These are phyloP conservation scores for Arctium minus DNA, from an alignment of 129 eudicot genomes.

Conservation along the genomic window DNA sequence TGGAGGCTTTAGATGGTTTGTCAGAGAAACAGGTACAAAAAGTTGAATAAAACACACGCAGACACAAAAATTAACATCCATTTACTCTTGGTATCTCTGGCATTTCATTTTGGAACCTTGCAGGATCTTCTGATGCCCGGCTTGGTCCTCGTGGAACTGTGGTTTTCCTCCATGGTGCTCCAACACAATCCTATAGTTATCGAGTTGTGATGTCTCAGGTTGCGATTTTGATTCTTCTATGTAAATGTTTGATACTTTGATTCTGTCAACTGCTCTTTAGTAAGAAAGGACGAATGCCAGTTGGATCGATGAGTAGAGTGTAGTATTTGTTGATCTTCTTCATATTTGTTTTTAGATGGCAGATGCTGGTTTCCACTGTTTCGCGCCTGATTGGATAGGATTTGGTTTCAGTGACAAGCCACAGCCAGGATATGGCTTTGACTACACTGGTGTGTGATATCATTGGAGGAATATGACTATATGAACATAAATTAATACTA, in stretches of 20 bases:
- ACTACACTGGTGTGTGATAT: constrained; percentile 77
- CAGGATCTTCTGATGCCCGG: constrained; percentile 76
- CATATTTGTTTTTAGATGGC: constrained; percentile 49
- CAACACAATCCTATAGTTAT: constrained; percentile 94
- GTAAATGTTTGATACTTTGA: background rate
- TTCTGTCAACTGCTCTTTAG: background rate
- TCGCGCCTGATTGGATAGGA: constrained; percentile 99
- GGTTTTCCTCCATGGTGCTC: constrained; percentile 97
- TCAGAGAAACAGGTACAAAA: constrained; percentile 88
- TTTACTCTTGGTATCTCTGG: background rate
- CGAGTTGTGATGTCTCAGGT: constrained; percentile 99
- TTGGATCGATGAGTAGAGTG: background rate
- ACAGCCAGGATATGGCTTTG: constrained; percentile 85
- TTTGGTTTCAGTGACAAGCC: constrained; percentile 99
- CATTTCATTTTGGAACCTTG: constrained; percentile 9
- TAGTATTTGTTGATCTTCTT: constrained; percentile 1
- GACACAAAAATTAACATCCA: background rate
- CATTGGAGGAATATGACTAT: background rate
- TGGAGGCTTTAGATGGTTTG: constrained; percentile 88
- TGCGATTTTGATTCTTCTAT: constrained; percentile 1
- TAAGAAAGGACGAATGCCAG: background rate
- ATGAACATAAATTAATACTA: background rate
- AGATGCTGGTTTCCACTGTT: constrained; percentile 86
- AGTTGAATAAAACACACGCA: background rate
- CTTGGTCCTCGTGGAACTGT: constrained; percentile 88